Conservation (phyloP, 129 eudicot species). For the Flaveria trinervia region DNA sequence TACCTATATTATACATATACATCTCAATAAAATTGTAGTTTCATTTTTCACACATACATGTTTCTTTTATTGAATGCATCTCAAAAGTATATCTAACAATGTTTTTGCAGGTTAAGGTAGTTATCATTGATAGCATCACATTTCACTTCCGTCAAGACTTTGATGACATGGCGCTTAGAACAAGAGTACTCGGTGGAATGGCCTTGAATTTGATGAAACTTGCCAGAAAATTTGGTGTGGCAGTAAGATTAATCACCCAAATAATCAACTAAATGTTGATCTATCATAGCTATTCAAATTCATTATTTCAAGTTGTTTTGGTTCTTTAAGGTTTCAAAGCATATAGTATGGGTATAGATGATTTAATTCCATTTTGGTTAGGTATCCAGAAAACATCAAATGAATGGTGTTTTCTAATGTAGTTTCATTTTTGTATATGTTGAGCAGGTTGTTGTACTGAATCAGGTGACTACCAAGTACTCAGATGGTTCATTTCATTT, state of each 20-base stretch:
- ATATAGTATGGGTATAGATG: neutral
- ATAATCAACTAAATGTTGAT: neutral
- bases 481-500: conserved; percentile 75
- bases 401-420: neutral
- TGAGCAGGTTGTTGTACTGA: conserved; percentile 78
- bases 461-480: conserved; percentile 87
- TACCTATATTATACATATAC: conserved; percentile 10
- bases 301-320: neutral
- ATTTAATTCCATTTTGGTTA: conserved; percentile 6
- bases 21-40: neutral
- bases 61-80: too few species aligned
- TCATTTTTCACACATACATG: too few species aligned
- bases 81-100: neutral
- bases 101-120: conserved; percentile 72
- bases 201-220: conserved; percentile 88
- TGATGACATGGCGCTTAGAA: conserved; percentile 94
- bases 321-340: neutral
- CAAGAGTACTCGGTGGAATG: conserved; percentile 78
- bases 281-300: neutral
- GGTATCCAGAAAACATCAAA: neutral
- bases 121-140: conserved; percentile 80
- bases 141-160: conserved; percentile 97
- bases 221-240: conserved; percentile 67
- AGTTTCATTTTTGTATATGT: neutral
- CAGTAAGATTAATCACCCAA: conserved; percentile 54